Evolutionary conservation across 73 alveolate species (phyloP).

Genomic region (Paramecium sexaurelia): DNA sequence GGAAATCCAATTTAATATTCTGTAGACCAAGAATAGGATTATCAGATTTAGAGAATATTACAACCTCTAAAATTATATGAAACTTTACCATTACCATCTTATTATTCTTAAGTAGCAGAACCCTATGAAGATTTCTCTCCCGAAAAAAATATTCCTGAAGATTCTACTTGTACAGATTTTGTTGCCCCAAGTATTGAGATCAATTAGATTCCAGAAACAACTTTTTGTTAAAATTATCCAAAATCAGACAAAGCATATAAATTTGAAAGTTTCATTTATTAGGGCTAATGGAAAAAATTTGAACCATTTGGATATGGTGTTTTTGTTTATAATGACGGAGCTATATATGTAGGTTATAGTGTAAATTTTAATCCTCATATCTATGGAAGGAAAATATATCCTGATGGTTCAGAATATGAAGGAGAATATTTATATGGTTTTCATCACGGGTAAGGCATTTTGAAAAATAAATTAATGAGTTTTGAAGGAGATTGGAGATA

Average conservation of each 20-base stretch:
- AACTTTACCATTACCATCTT: not conserved
- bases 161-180: not conserved
- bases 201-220: not conserved
- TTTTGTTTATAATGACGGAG: not conserved
- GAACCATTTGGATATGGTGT: slow-evolving; percentile 25
- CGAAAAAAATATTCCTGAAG: not conserved
- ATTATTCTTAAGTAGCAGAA: not conserved
- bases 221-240: not conserved
- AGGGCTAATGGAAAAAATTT: not conserved
- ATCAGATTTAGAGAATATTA: not conserved
- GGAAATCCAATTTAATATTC: not conserved
- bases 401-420: slow-evolving; percentile 35
- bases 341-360: not conserved
- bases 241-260: not conserved
- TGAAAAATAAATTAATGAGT: not conserved
- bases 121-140: not conserved
- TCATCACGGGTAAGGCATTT: slow-evolving; percentile 13
- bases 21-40: not conserved
- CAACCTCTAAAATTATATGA: not conserved
- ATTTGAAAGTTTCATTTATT: not conserved
- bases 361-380: not conserved
- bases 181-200: not conserved
- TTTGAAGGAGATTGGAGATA: slow-evolving; percentile 74
- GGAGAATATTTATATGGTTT: slow-evolving; percentile 23
- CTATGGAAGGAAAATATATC: not conserved